Base-by-base conservation (phyloP, 306 rosid genomes). In the Rubus parviflorus region DNA sequence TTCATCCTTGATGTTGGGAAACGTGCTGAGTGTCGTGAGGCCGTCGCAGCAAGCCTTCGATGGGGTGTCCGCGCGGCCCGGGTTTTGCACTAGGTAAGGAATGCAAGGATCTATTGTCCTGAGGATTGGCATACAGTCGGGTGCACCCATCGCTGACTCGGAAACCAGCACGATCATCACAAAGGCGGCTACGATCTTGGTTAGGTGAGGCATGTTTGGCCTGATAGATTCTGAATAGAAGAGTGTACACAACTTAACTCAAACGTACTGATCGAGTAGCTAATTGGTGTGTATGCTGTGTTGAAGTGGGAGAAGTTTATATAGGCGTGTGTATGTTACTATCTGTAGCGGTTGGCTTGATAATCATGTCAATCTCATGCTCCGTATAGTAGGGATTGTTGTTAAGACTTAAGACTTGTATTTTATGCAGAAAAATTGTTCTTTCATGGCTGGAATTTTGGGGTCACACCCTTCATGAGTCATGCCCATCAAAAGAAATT, bases 391-490 rank as follows among this genome's bases (percentile, higher is more conserved):
- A 64, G 25, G 23, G 47, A 15, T 40, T 63, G 17, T 38, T 17
- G 20, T 38, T 16, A 17, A 64, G 47, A 16, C 68, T 1, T 9
- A 13, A 37, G 22, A 37, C 43, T 8, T 63, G 46, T 37, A 63
- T 63, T 63, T 37, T 63, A 63, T 37, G 68, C 43, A 35, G 68
- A 62, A 35, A 62, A 62, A 30, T 30, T 30, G 43, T 62, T 35
- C 67, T 30, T 62, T 62, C n/a, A 2, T 62, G 43, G 67, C 68
- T 63, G 45, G 68, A 63, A 35, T 15, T 63, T 37, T 63, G 68
- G 68, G 46, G 23, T 63, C 68, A 63, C 68, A 63, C 68, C 15
- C 43, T 63, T 63, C 68, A 37, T 37, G 46, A 42, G 8, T 35
- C 42, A 13, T 13, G 8, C 67, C 5, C 42, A 30, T 61, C 1